These are phyloP conservation scores for Cucurbita moschata DNA, from an alignment of 306 rosid genomes.

Conservation along the genomic window DNA sequence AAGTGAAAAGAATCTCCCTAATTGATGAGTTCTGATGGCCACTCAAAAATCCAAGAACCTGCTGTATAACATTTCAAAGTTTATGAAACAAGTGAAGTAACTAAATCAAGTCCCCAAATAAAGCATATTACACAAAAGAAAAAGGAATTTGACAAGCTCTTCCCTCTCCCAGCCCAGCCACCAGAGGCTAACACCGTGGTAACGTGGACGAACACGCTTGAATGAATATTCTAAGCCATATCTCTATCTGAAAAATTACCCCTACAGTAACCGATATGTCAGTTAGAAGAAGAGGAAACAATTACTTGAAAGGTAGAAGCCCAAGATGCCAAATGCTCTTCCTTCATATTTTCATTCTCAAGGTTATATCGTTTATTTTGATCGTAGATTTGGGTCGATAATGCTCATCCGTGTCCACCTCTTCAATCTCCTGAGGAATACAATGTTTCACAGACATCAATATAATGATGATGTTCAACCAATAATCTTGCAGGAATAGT, in stretches of 20 bases:
- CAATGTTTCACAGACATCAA: background rate
- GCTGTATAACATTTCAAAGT: background rate
- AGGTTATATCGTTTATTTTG: constrained; percentile 49
- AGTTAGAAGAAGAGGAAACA: background rate
- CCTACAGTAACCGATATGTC: background rate
- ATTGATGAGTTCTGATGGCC: background rate
- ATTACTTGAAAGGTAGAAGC: background rate
- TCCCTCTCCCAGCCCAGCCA: constrained; percentile 3
- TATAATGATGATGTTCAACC: background rate
- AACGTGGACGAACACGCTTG: background rate
- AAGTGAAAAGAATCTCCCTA: background rate
- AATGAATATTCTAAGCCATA: constrained; percentile 1
- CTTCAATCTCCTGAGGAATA: constrained; percentile 59
- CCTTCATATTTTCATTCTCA: constrained; percentile 24
- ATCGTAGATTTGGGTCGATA: constrained; percentile 65
- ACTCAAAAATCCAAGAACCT: background rate
- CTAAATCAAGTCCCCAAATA: background rate
- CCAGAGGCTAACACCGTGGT: background rate
- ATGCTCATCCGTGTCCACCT: constrained; percentile 92
- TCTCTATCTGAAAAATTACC: background rate
- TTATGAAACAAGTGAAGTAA: background rate
- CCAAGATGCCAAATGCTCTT: background rate
- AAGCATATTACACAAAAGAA: background rate
- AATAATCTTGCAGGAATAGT: background rate
- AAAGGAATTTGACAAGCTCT: background rate